A percentile compares a stretch with the other conserved stretches of the same genome.
phyloP scores from a whole-genome alignment of 2,329 filamentous ascomycete genomes.

The Penicillium brasilianum region DNA sequence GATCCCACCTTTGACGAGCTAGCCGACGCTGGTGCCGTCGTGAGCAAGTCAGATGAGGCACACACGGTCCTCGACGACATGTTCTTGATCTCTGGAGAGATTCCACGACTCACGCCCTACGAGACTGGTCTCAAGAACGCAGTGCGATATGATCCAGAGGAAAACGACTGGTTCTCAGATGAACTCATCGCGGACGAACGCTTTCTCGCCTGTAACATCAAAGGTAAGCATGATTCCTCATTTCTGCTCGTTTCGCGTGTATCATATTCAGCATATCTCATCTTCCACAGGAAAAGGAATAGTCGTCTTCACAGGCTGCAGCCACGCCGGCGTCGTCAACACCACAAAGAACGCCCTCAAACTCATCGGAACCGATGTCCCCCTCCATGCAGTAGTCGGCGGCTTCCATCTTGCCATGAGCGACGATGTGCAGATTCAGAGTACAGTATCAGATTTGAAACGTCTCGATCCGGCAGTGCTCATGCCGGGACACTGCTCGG shows the following conservation, averaged over 20 bases:
- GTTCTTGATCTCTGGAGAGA: conserved; percentile 61
- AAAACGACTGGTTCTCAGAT: conserved; percentile 54
- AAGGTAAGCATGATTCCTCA: conserved; percentile 43
- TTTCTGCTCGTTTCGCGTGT: rapidly evolving
- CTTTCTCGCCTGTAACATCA: conserved; percentile 59
- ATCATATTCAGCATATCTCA: background rate
- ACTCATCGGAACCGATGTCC: conserved; percentile 42
- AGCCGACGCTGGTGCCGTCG: conserved; percentile 45
- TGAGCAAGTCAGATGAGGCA: conserved; percentile 46
- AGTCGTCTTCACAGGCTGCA: conserved; percentile 62
- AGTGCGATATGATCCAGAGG: conserved; percentile 49
- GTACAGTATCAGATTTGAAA: conserved; percentile 56
- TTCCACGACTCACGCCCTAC: conserved; percentile 57
- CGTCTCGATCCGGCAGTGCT: conserved; percentile 54
- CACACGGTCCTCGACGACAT: conserved; percentile 57
- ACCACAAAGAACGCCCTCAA: conserved; percentile 53
- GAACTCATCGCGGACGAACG: conserved; percentile 59
- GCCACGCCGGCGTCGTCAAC: conserved; percentile 62
- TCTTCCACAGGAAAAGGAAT: conserved; percentile 53
- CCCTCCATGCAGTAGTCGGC: conserved; percentile 58
- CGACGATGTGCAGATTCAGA: conserved; percentile 49
- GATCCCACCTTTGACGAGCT: conserved; percentile 59
- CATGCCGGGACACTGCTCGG: conserved; percentile 61
- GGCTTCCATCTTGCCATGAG: conserved; percentile 60
- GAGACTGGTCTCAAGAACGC: conserved; percentile 55